phyloP scores from a whole-genome alignment of 2,329 filamentous ascomycete genomes.

The Cadophora sp. region DNA sequence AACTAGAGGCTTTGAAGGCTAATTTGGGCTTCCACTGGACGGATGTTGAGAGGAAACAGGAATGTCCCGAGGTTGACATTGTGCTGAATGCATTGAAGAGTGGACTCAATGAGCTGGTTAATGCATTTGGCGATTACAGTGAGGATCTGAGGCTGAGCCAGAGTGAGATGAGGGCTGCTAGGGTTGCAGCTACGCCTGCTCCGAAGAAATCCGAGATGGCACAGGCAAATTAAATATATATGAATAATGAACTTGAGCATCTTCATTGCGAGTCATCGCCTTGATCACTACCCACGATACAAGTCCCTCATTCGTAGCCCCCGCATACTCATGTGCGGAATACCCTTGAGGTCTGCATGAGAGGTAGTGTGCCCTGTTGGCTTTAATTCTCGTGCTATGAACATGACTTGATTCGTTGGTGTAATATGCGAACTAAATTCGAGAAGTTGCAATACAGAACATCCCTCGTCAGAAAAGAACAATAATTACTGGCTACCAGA shows the following conservation, averaged over 20 bases:
- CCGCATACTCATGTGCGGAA: too few relatives aligned
- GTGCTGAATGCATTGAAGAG: slow-evolving; percentile 69
- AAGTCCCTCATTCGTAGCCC: too few relatives aligned
- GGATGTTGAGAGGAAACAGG: slow-evolving; percentile 63
- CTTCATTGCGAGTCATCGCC: too few relatives aligned
- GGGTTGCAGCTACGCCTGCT: slow-evolving; percentile 57
- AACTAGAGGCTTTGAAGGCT: slow-evolving; percentile 71
- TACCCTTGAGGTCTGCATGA: too few relatives aligned
- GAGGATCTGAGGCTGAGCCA: slow-evolving; percentile 71
- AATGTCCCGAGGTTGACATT: slow-evolving; percentile 72
- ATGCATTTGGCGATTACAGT: slow-evolving; percentile 77
- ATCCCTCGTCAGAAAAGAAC: too few relatives aligned
- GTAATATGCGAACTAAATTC: too few relatives aligned
- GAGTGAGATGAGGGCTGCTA: slow-evolving; percentile 76
- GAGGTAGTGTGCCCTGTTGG: too few relatives aligned
- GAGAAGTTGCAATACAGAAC: too few relatives aligned
- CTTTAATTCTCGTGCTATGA: too few relatives aligned
- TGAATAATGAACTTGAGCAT: neutral
- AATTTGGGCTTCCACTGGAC: slow-evolving; percentile 76
- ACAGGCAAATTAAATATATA: slow-evolving; percentile 16
- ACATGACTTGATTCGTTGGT: too few relatives aligned
- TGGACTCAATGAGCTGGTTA: slow-evolving; percentile 69
- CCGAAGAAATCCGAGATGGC: slow-evolving; percentile 17
- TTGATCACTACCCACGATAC: too few relatives aligned
- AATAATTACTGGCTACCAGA: too few relatives aligned